A percentile compares a stretch with the other conserved stretches of the same genome.
phyloP scores from a whole-genome alignment of 345 rosid genomes.

The Theobroma cacao region DNA sequence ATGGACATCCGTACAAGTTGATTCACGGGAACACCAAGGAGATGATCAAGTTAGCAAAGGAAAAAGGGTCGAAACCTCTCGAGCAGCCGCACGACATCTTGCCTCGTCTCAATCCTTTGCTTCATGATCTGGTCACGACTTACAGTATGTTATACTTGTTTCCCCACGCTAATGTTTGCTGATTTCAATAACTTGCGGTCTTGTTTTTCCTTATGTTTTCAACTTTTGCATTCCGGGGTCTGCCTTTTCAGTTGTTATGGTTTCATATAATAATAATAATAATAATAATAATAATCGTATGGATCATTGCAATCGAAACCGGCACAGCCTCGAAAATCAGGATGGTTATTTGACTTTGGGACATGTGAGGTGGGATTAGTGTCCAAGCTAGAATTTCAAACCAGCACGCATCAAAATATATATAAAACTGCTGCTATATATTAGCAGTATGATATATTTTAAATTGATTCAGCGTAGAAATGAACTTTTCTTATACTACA shows the following conservation, averaged over 20 bases:
- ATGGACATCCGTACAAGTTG: slow-evolving; percentile 18
- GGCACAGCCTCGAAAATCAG: not conserved
- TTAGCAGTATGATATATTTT: not conserved
- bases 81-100: slow-evolving; percentile 19
- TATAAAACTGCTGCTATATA: too few species aligned
- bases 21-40: slow-evolving; percentile 20
- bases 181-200: not conserved
- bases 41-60: slow-evolving; percentile 18
- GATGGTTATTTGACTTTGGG: not conserved
- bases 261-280: too few species aligned
- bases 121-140: slow-evolving; percentile 8
- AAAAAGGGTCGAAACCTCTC: slow-evolving; percentile 1
- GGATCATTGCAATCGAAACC: not conserved
- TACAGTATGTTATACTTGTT: slow-evolving; percentile 5
- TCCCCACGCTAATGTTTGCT: not conserved
- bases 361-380: not conserved
- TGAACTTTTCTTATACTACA: not conserved
- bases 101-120: slow-evolving; percentile 25
- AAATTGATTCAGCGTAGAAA: not conserved
- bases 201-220: not conserved
- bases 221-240: not conserved
- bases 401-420: not conserved
- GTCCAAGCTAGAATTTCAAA: not conserved
- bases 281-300: not conserved
- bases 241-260: too few species aligned